Evolutionary conservation across 78 protist species (phyloP).

Genomic region (Emiliania huxleyi): DNA sequence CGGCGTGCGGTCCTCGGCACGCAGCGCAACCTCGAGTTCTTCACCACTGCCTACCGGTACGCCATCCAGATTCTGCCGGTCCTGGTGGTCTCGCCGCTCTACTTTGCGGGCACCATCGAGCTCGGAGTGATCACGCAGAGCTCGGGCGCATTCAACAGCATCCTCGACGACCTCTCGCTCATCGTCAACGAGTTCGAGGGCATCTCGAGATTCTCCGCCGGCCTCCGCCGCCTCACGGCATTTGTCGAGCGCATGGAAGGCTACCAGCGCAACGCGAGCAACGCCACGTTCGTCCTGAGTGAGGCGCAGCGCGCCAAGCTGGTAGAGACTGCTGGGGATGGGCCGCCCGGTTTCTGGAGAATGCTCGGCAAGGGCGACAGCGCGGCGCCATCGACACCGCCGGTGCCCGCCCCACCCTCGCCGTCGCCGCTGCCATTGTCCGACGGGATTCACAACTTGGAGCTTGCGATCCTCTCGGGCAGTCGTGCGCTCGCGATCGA

Average conservation of each 20-base stretch:
- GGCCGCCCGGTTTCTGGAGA: too few species aligned
- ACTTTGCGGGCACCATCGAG: conserved; percentile 26
- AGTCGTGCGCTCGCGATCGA: not conserved
- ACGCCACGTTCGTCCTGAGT: too few species aligned
- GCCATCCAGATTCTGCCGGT: conserved; percentile 47
- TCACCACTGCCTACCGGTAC: conserved; percentile 46
- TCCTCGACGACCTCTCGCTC: conserved; percentile 46
- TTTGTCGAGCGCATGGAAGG: conserved; percentile 9
- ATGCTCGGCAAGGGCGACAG: too few species aligned
- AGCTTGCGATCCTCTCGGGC: too few species aligned
- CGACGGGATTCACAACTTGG: too few species aligned
- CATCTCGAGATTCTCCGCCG: not conserved
- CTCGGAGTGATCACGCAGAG: conserved; percentile 21
- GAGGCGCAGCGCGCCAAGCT: not conserved
- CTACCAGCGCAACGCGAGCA: too few species aligned
- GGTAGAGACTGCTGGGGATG: too few species aligned
- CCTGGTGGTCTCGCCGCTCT: conserved; percentile 53
- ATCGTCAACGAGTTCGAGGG: conserved; percentile 8
- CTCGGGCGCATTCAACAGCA: not conserved
- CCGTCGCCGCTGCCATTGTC: too few species aligned
- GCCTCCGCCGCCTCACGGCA: conserved; percentile 27
- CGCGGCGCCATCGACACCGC: too few species aligned
- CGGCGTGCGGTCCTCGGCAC: not conserved
- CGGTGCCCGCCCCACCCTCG: too few species aligned
- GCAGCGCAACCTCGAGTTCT: conserved; percentile 53